Evolutionary conservation across 2,329 filamentous ascomycete genomes (phyloP), one percentile per base, ranked within the genome.

Genomic region (Pseudocercospora musae): DNA sequence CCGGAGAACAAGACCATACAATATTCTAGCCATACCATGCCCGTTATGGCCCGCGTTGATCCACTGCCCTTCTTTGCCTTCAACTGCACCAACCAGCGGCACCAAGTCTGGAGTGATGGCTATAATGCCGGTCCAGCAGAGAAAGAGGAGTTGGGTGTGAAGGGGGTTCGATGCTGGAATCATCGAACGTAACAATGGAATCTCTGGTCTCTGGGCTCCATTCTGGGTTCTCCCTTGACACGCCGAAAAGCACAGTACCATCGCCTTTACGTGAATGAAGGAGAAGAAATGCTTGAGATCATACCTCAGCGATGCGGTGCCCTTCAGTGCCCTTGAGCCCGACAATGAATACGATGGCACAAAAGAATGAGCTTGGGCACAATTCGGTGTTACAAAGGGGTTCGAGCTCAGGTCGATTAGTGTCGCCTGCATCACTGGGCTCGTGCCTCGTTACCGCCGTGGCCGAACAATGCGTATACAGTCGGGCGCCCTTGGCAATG

Each of bases 1-100:
- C 79, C 0, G 79, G 79, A 0, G 79, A 79, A 64, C 78, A 80
- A 0, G 77, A 80, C 64, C 80, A 81, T 53, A 80, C 64, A 80
- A 81, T 53, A 82, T 81, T 20, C 77, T 69, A 44, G 77, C 77
- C 78, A 79, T 79, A 75, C 79, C 79, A 68, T 82, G 79, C 0
- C 79, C 80, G 65, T 82, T 81, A 62, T 82, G 81, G 0, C 80
- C 80, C n/a, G 79, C 80, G 66, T 79, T 81, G 8, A 82, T 74
- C 68, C 75, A 83, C 58, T 82, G 80, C 3, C 80, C 80, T 9
- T 76, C 74, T 7, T 77, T 62, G 0, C 72, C 72, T 9, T 78
- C 72, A 4, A 82, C 68, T 0, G 69, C 68, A 1, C 80, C 80
- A n/a, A 82, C 72, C 62, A 81, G 78, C 0, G 81, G 80, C 11